Evolutionary conservation across 495 filamentous ascomycete species (phyloP).

Genomic region (Lepraria neglecta): DNA sequence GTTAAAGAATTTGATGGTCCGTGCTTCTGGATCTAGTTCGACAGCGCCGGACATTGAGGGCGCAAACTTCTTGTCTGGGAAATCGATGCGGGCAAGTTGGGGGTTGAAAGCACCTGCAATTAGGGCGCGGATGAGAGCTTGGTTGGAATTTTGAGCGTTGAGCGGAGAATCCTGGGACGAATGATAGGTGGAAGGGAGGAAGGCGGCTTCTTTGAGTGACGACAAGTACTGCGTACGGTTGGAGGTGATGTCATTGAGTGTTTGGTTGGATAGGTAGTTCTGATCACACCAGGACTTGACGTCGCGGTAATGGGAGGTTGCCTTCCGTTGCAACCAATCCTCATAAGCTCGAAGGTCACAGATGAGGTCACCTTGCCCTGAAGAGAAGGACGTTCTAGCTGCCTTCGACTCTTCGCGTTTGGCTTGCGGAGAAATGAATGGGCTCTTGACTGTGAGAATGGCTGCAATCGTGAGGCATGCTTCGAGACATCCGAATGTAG

Average conservation of each 20-base stretch:
- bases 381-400: constrained; percentile 66
- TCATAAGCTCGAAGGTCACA: constrained; percentile 80
- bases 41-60: constrained; percentile 77
- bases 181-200: constrained; percentile 53
- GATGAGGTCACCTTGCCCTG: constrained; percentile 76
- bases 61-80: constrained; percentile 93
- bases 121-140: constrained; percentile 69
- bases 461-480: constrained; percentile 83
- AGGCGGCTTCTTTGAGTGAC: constrained; percentile 77
- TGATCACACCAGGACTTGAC: constrained; percentile 75
- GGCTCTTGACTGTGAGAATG: constrained; percentile 75
- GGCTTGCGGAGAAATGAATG: constrained; percentile 74
- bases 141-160: constrained; percentile 46
- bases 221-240: constrained; percentile 80
- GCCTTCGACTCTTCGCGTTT: constrained; percentile 76
- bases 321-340: constrained; percentile 63
- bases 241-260: constrained; percentile 77
- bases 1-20: constrained; percentile 85
- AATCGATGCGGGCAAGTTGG: constrained; percentile 81
- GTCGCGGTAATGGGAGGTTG: constrained; percentile 51
- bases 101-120: constrained; percentile 89
- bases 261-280: constrained; percentile 79
- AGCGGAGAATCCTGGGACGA: constrained; percentile 30
- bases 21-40: constrained; percentile 85
- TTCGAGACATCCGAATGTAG: constrained; percentile 82